phyloP scores from a whole-genome alignment of 352 stramenopile genomes.

The Phytopythium helicoides region DNA sequence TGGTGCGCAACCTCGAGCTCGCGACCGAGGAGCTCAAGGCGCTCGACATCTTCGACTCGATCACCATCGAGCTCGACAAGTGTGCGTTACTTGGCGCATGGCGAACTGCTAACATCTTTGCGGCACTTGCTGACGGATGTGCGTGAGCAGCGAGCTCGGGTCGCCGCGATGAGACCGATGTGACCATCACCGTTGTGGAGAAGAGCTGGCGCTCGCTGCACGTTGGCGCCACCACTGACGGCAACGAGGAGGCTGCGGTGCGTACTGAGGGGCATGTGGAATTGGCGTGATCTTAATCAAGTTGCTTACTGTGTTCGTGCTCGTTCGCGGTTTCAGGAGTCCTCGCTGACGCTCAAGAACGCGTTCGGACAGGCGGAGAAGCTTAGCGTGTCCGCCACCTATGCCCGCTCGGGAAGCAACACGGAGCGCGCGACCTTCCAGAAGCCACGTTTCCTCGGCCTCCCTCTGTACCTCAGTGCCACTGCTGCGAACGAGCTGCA shows the following conservation, averaged over 20 bases:
- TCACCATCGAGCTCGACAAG: conserved; percentile 79
- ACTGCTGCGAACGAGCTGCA: conserved; percentile 81
- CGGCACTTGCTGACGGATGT: background rate
- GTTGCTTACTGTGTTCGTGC: background rate
- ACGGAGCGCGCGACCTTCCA: conserved; percentile 82
- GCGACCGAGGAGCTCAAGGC: conserved; percentile 66
- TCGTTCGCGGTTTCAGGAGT: conserved; percentile 40
- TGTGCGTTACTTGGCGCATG: conserved; percentile 17
- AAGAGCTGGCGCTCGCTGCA: conserved; percentile 86
- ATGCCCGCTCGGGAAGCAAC: conserved; percentile 84
- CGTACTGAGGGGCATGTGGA: conserved; percentile 5
- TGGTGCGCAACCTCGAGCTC: conserved; percentile 56
- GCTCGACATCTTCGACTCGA: conserved; percentile 84
- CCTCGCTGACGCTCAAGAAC: conserved; percentile 81
- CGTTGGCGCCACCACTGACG: conserved; percentile 80
- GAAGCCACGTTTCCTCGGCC: conserved; percentile 83
- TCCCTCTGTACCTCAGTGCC: conserved; percentile 77
- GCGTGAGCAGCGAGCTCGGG: conserved; percentile 53
- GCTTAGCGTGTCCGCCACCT: conserved; percentile 73
- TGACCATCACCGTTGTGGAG: conserved; percentile 88
- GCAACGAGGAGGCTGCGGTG: conserved; percentile 82
- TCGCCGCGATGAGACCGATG: conserved; percentile 70
- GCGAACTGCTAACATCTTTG: background rate
- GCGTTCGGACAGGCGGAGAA: conserved; percentile 84
- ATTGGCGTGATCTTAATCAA: background rate